Evolutionary conservation across 805 yeast genomes (phyloP).

Genomic region (Candida multigemmis): DNA sequence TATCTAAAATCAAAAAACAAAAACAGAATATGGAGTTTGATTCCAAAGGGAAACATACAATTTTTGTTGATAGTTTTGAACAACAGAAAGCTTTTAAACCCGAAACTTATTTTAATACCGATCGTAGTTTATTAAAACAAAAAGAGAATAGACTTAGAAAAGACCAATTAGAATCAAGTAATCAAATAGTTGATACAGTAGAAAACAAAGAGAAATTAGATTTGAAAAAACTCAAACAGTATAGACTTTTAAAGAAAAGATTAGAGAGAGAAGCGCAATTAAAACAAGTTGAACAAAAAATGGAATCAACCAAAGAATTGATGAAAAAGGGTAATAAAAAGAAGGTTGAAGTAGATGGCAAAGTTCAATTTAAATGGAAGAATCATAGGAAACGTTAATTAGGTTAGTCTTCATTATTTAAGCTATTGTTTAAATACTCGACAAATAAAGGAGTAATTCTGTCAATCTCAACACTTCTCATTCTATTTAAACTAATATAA

Average conservation of each 20-base stretch:
- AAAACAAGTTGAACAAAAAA: constrained; percentile 55
- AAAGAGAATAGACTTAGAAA: constrained; percentile 64
- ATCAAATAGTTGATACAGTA: constrained; percentile 14
- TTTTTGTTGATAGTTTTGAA: constrained; percentile 63
- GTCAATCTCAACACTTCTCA: constrained; percentile 62
- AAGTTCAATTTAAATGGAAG: constrained; percentile 75
- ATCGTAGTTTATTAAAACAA: constrained; percentile 47
- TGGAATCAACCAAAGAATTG: constrained; percentile 69
- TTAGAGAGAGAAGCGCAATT: constrained; percentile 65
- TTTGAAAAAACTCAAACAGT: constrained; percentile 52
- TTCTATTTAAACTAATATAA: constrained; percentile 70
- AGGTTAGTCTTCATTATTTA: constrained; percentile 22
- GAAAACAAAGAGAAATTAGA: constrained; percentile 26
- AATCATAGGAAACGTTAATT: constrained; percentile 53
- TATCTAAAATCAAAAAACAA: constrained; percentile 52
- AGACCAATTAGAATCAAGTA: constrained; percentile 45
- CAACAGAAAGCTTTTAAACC: constrained; percentile 54
- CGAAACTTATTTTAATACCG: constrained; percentile 63
- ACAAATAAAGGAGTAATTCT: constrained; percentile 68
- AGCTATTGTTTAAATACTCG: constrained; percentile 64
- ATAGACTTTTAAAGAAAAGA: constrained; percentile 50
- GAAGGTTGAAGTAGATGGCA: constrained; percentile 56
- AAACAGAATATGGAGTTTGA: constrained; percentile 40
- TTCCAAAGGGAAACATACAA: constrained; percentile 70
- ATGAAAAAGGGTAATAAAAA: constrained; percentile 89